Evolutionary conservation across 2,329 filamentous ascomycete species (phyloP), one percentile per base, ranked within the genome.

Genomic region (Alternaria brassicicola): DNA sequence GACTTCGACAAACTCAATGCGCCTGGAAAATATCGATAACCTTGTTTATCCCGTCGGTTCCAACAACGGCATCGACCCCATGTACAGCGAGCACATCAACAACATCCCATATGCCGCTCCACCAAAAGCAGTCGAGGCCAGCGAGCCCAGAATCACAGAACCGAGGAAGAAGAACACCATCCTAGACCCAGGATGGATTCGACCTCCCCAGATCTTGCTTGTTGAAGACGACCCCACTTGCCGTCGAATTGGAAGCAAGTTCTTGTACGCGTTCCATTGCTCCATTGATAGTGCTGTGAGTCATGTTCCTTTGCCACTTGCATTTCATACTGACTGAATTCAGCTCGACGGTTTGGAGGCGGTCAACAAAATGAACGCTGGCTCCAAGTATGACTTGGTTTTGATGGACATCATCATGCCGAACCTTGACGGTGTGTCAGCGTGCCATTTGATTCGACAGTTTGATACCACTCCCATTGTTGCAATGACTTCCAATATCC

Each of bases 401-500:
- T 81, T 78, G 64, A 83, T 79, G 83, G 84, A 83, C 57, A 83
- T 99, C 64, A 96, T 99, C 67, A 98, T 99, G 95, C 95, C 95
- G 6, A 90, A 93, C 64, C 83, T 98, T 52, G 95, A 98, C 71
- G 95, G 95, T 67, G 93, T 98, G 6, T 97, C 93, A 15, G 94
- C 95, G 3, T 97, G 93, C 56, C 91, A 95, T 71, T 88, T 97
- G 62, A 97, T 99, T 65, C 88, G 94, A 52, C 91, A 97, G 72
- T 92, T 94, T 62, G 88, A 93, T 35, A 86, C 88, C 6, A 88
- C 91, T 19, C 95, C 95, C 0, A 96, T 99, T 69, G 92, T 99
- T 57, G 95, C 95, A 45, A 98, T 99, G 95, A 99, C 95, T 3
- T 97, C 94, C 3, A 99, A 98, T 74, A 98, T 99, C 64, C 87